Base-by-base conservation (phyloP, 225 moss, liverwort and hornwort genomes). In the Rhytidiadelphus loreus region DNA sequence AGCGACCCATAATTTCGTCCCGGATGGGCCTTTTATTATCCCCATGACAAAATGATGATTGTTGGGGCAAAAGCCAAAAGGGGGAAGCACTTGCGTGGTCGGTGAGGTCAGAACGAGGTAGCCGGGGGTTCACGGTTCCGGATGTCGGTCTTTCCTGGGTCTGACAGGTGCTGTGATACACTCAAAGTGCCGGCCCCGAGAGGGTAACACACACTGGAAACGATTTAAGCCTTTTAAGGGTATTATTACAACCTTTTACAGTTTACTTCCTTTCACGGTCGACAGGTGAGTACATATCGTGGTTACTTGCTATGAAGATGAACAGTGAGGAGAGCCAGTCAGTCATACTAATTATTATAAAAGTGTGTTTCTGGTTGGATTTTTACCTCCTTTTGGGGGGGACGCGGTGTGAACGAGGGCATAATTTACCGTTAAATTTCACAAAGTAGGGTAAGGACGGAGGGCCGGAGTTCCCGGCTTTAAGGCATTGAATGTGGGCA, bases 61-160 rank as follows among this genome's bases (percentile, higher is more conserved):
- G 71, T 78, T 55, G 32, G 41, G 53, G 69, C 15, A 62, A 86
- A 82, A 19, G 33, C 28, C 22, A 28, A n/a, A 57, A 84, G 68
- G 11, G 30, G 16, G 35, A 46, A 37, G 85, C 43, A 81, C 68
- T 83, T 64, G 64, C 81, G 37, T 93, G 93, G 93, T 93, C 93
- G 93, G 93, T 91, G 93, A 73, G 48, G 41, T 23, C 29, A 68
- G 57, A 57, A 84, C 69, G 37, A 39, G 62, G 30, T 33, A 26
- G 68, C 44, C 43, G 62, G 46, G 22, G 32, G 20, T 61, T 60
- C 46, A 32, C 46, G 81, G 60, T 64, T 76, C 20, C 33, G 86
- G 57, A 29, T 62, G 76, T 86, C 86, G 76, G 87, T 60, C 87
- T 81, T 81, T 72, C 70, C 60, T 7, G 62, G 19, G 63, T 87